Percentiles rank a stretch among this genome's conserved stretches.
Conservation (phyloP, 129 eudicot genomes). For the Lactuca saligna region DNA sequence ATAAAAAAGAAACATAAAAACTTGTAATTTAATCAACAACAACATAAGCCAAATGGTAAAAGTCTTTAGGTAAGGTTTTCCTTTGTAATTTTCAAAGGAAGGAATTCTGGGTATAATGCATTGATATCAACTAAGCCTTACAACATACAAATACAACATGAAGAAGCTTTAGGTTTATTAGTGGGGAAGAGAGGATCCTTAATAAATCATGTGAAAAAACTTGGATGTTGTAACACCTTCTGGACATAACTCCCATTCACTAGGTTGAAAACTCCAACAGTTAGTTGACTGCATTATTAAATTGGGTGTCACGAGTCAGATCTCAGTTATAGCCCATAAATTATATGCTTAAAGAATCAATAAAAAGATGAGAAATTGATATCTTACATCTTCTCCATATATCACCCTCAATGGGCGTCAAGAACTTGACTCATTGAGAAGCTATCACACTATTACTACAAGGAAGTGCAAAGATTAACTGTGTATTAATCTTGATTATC, state of each 20-base stretch:
- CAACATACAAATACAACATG: neutral
- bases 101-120: neutral
- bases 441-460: constrained; percentile 61
- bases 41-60: neutral
- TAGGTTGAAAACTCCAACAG: constrained; percentile 88
- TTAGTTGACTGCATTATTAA: constrained; percentile 54
- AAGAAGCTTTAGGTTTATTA: constrained; percentile 1
- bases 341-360: neutral
- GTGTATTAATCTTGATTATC: too few relatives aligned
- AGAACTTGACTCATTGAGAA: constrained; percentile 57
- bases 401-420: constrained; percentile 94
- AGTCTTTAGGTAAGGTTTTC: neutral
- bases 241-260: constrained; percentile 72
- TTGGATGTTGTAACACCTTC: constrained; percentile 93
- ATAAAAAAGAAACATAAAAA: too few relatives aligned
- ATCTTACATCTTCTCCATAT: constrained; percentile 78
- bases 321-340: neutral
- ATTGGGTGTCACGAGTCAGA: neutral
- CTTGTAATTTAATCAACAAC: too few relatives aligned
- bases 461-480: constrained; percentile 71
- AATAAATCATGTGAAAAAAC: constrained; percentile 29
- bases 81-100: too few relatives aligned
- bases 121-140: neutral
- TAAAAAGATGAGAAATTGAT: neutral
- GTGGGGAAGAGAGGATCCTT: constrained; percentile 41